Base-by-base conservation (phyloP, 495 filamentous ascomycete species). In the Bacidia gigantensis region DNA sequence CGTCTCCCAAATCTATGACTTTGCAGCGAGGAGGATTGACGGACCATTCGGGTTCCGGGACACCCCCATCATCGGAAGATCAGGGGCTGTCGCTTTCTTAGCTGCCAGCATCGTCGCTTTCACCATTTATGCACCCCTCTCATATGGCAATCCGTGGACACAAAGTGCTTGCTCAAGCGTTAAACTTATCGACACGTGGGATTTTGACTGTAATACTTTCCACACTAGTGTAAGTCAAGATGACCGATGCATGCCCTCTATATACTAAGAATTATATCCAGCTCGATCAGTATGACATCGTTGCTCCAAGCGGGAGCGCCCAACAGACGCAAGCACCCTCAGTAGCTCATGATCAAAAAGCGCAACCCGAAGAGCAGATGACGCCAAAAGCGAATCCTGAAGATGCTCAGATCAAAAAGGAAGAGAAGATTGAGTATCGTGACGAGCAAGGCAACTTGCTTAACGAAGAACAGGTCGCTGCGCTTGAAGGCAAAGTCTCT, bases 141-240 rank as follows among this genome's bases (percentile, higher is more conserved):
- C 88, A 5, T 98, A 98, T 60, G 92, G 92, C 51, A 95, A 94
- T 61, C 71, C 82, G 41, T 98, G 92, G 92, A 98, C 92, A 2
- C 83, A 83, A 69, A 68, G 75, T 50, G 80, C 87, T 59, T 98
- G 92, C 74, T 80, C 79, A 38, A 77, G 76, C 49, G 84, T 94
- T 51, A 96, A 96, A 72, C 72, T 98, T 11, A 81, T 97, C 61
- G 71, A 76, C 49, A 79, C 79, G 11, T 98, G 92, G 92, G 92
- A 98, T 63, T 97, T 87, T 73, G 92, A 97, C 66, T 98, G 92
- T 74, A 90, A 89, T 62, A 87, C 74, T 55, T 98, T 98, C 72
- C 72, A 84, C 60, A 82, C 80, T 58, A 81, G 81, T 65, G 89
- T 95, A 83, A 87, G 85, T 81, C 26, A n/a, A n/a, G n/a, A n/a